Base-by-base conservation (phyloP, 2,329 filamentous ascomycete genomes). In the Calonectria pteridis region DNA sequence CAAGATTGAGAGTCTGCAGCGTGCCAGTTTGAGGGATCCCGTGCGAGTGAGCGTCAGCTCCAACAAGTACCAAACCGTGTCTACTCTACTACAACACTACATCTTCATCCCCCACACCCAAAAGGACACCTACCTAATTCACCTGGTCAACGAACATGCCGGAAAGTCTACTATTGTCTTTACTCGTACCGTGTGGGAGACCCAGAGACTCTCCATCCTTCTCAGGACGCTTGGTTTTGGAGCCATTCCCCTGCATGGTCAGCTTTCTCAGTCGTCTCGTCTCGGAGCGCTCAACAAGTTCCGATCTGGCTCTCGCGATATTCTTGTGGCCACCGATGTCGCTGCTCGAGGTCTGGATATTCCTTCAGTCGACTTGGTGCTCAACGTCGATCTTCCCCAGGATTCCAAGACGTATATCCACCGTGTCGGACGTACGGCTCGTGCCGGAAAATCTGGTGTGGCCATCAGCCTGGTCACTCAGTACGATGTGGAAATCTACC, bases 311-410 rank as follows among this genome's bases (percentile, higher is more conserved):
- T 91, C 90, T n/a, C 90, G 95, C 51, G 92, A 97, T 77, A 96
- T 99, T 49, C 90, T 99, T 5, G 94, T 98, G 4, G 95, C 95
- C 14, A 98, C 96, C 0, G 96, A 98, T 83, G 95, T 98, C n/a
- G 96, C 96, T 1, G 94, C 96, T 1, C 93, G 96, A 83, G 96
- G 96, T 88, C 89, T 98, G 9, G 96, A 98, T 87, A 98, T 98
- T 59, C 95, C 95, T 16, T 93, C 92, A n/a, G 95, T 98, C 16
- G 95, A 98, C 77, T 86, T 96, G 0, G 94, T 98, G 3, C 84
- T 98, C 77, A 98, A 98, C 85, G 94, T 93, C 77, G 95, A 98
- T 80, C 86, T 98, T 3, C 95, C 95, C 0, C 90, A 92, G 33
- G 95, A 97, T 84, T 94, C 91, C 79, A 97, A 98, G 85, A 98